Evolutionary conservation across 1,139 yeast species (phyloP).

Genomic region (Hyphopichia fennica): DNA sequence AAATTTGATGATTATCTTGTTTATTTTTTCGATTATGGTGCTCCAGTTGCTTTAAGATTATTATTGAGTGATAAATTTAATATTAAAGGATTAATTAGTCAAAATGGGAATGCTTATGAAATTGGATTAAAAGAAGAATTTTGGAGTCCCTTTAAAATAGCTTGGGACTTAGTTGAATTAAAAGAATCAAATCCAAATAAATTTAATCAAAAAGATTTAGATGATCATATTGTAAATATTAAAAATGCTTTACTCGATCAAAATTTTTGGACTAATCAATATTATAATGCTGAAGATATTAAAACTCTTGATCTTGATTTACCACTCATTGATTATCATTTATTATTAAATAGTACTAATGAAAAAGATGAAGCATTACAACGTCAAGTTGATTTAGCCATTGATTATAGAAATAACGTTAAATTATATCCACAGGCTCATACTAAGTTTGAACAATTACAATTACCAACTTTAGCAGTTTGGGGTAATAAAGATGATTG

Average conservation of each 20-base stretch:
- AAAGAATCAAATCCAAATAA: not conserved
- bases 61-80: slow-evolving; percentile 28
- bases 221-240: slow-evolving; percentile 12
- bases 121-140: slow-evolving; percentile 35
- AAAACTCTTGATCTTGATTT: slow-evolving; percentile 29
- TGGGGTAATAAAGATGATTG: slow-evolving; percentile 47
- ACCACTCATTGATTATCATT: slow-evolving; percentile 27
- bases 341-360: slow-evolving; percentile 12
- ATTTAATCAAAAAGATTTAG: slow-evolving; percentile 4
- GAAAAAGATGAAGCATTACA: slow-evolving; percentile 13
- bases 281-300: slow-evolving; percentile 24
- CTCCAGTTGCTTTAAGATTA: slow-evolving; percentile 39
- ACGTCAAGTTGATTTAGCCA: slow-evolving; percentile 32
- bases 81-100: slow-evolving; percentile 31
- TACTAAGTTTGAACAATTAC: slow-evolving; percentile 24
- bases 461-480: slow-evolving; percentile 35
- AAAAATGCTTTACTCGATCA: slow-evolving; percentile 14
- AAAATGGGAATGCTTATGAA: slow-evolving; percentile 46
- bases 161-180: slow-evolving; percentile 24
- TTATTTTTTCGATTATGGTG: slow-evolving; percentile 45
- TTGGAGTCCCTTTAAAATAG: slow-evolving; percentile 34
- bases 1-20: slow-evolving; percentile 26
- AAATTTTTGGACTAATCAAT: slow-evolving; percentile 24
- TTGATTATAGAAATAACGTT: slow-evolving; percentile 35
- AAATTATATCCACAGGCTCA: slow-evolving; percentile 37